phyloP scores from a whole-genome alignment of 495 filamentous ascomycete genomes.

The Delitschia confertaspora region DNA sequence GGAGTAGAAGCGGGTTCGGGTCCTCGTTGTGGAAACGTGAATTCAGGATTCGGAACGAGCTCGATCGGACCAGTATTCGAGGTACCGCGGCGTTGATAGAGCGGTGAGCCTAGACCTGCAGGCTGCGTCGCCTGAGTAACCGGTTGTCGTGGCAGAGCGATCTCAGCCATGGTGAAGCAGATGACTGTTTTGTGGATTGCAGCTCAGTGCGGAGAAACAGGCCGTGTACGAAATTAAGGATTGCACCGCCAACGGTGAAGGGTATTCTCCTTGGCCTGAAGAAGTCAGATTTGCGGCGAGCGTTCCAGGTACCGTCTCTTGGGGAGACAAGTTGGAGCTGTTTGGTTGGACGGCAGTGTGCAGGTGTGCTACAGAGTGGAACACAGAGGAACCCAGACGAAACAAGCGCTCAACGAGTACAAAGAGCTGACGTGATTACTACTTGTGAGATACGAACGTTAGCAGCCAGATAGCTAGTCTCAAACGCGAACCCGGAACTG shows the following conservation, averaged over 20 bases:
- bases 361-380: slow-evolving; percentile 18
- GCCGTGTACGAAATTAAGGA: slow-evolving; percentile 25
- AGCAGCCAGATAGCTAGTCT: slow-evolving; percentile 10
- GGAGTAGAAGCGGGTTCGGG: slow-evolving; percentile 8
- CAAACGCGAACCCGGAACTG: neutral
- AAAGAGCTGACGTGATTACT: slow-evolving; percentile 25
- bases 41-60: slow-evolving; percentile 31
- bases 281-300: slow-evolving; percentile 11
- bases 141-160: slow-evolving; percentile 27
- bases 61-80: slow-evolving; percentile 25
- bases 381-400: slow-evolving; percentile 22
- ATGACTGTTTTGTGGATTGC: slow-evolving; percentile 11
- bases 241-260: slow-evolving; percentile 10
- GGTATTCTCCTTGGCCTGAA: slow-evolving; percentile 7
- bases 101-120: slow-evolving; percentile 24
- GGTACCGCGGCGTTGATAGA: slow-evolving; percentile 21
- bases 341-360: slow-evolving; percentile 16
- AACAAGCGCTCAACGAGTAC: slow-evolving; percentile 26
- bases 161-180: slow-evolving; percentile 28
- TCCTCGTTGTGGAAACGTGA: slow-evolving; percentile 27
- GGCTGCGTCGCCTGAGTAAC: slow-evolving; percentile 22
- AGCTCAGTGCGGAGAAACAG: slow-evolving; percentile 5
- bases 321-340: slow-evolving; percentile 6
- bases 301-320: slow-evolving; percentile 13
- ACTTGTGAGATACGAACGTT: slow-evolving; percentile 10